Evolutionary conservation across 148 eudicot species (phyloP).

Genomic region (Euryodendron excelsum): DNA sequence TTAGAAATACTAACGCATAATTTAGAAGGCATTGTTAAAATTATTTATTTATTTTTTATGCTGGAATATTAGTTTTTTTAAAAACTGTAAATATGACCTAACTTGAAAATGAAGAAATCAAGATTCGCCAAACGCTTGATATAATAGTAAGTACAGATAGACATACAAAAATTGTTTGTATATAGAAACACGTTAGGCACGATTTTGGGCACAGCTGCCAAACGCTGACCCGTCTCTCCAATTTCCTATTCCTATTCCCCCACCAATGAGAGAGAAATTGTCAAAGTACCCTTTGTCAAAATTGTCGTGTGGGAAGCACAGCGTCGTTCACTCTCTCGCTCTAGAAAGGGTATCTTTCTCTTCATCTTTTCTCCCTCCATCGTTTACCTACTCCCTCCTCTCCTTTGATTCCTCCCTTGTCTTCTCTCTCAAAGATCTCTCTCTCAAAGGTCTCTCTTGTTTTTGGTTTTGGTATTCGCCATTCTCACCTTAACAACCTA

Average conservation of each 20-base stretch:
- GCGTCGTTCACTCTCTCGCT: conserved; percentile 21
- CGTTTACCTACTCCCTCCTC: conserved; percentile 10
- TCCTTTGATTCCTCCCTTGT: conserved; percentile 11
- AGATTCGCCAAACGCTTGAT: no score
- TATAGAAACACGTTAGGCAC: background rate
- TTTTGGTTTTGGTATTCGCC: background rate
- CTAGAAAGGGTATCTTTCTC: background rate
- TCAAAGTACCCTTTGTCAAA: background rate
- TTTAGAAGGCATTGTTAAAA: no score
- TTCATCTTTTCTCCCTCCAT: conserved; percentile 3
- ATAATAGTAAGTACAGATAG: no score
- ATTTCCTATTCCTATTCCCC: background rate
- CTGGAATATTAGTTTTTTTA: no score
- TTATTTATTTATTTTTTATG: no score
- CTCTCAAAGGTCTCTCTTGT: background rate
- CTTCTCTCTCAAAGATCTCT: conserved; percentile 7
- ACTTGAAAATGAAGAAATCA: no score
- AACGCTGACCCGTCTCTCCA: background rate
- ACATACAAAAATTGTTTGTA: no score
- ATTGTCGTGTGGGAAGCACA: conserved; percentile 56
- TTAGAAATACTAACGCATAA: no score
- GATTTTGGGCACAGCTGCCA: conserved; percentile 1
- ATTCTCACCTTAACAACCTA: conserved; percentile 12
- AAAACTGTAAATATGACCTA: no score
- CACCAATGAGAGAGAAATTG: background rate